Percentiles rank a stretch among this genome's conserved stretches.
These are phyloP conservation scores for Candida orba DNA, from an alignment of 805 yeast genomes.

Conservation along the genomic window DNA sequence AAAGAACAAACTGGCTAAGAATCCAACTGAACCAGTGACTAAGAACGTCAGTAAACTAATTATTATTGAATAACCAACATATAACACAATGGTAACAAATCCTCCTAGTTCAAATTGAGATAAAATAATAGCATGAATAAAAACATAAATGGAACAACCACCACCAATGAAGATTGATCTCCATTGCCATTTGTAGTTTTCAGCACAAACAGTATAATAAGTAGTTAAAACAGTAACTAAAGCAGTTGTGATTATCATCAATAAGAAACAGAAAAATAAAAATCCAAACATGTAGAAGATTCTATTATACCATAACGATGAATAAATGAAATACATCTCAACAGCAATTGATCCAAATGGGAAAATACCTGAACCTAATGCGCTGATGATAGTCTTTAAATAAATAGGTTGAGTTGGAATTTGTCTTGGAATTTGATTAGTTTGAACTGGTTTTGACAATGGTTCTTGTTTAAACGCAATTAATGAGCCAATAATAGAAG, in stretches of 20 bases:
- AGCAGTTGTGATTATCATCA: conserved; percentile 75
- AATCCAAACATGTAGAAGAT: conserved; percentile 97
- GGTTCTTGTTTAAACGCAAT: conserved; percentile 58
- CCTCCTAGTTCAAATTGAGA: conserved; percentile 67
- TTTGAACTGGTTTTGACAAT: conserved; percentile 69
- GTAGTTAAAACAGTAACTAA: conserved; percentile 74
- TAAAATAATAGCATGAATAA: conserved; percentile 73
- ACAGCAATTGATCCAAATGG: conserved; percentile 95
- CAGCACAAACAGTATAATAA: conserved; percentile 80
- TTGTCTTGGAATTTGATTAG: conserved; percentile 94
- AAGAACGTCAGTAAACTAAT: conserved; percentile 67
- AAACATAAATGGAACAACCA: conserved; percentile 79
- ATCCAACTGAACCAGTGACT: conserved; percentile 85
- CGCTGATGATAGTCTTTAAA: conserved; percentile 56
- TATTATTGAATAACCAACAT: conserved; percentile 73
- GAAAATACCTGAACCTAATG: conserved; percentile 79
- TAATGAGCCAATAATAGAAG: conserved; percentile 77
- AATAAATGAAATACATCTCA: conserved; percentile 87
- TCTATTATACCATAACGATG: conserved; percentile 89
- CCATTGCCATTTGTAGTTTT: conserved; percentile 98
- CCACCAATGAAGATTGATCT: conserved; percentile 81
- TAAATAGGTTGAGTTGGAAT: conserved; percentile 89
- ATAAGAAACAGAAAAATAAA: conserved; percentile 77
- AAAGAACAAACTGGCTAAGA: conserved; percentile 64
- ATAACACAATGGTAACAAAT: conserved; percentile 67